These are phyloP conservation scores for Pseudonitzschia pungens DNA, from an alignment of 108 stramenopile species.

Conservation along the genomic window DNA sequence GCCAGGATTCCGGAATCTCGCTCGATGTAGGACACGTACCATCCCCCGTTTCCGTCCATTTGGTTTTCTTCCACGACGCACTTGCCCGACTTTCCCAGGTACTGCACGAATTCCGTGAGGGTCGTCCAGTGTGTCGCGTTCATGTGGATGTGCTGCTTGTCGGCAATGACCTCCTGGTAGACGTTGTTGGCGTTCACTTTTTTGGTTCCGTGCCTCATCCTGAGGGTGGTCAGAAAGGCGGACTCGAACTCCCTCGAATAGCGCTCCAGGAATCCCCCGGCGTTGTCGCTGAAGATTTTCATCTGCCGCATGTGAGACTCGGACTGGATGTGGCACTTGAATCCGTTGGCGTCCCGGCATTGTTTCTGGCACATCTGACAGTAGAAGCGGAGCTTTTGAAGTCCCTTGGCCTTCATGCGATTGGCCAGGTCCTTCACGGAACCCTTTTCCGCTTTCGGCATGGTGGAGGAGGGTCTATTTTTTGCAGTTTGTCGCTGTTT, in stretches of 20 bases:
- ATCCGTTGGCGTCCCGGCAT: slow-evolving; percentile 96
- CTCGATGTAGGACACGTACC: slow-evolving; percentile 96
- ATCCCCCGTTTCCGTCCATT: slow-evolving; percentile 76
- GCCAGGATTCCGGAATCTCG: slow-evolving; percentile 72
- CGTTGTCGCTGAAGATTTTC: slow-evolving; percentile 85
- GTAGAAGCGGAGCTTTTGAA: slow-evolving; percentile 95
- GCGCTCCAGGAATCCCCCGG: slow-evolving; percentile 67
- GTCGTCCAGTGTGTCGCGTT: slow-evolving; percentile 97
- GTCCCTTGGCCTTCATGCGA: slow-evolving; percentile 93
- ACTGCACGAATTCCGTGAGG: slow-evolving; percentile 93
- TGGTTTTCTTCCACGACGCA: slow-evolving; percentile 93
- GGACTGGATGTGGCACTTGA: slow-evolving; percentile 97
- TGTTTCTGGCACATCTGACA: slow-evolving; percentile 99
- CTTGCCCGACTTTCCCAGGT: slow-evolving; percentile 93
- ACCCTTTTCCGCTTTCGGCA: slow-evolving; percentile 49
- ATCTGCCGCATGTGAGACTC: slow-evolving; percentile 97
- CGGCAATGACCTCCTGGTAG: slow-evolving; percentile 97
- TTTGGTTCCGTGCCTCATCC: slow-evolving; percentile 89
- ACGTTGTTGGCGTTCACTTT: slow-evolving; percentile 94
- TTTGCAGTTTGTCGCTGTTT: not conserved
- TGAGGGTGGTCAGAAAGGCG: slow-evolving; percentile 83
- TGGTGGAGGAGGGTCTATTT: not conserved
- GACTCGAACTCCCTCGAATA: slow-evolving; percentile 86
- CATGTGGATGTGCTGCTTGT: slow-evolving; percentile 98
- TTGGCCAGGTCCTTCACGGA: slow-evolving; percentile 84